Conservation (phyloP, 495 filamentous ascomycete species). For the Hyaloscypha variabilis region DNA sequence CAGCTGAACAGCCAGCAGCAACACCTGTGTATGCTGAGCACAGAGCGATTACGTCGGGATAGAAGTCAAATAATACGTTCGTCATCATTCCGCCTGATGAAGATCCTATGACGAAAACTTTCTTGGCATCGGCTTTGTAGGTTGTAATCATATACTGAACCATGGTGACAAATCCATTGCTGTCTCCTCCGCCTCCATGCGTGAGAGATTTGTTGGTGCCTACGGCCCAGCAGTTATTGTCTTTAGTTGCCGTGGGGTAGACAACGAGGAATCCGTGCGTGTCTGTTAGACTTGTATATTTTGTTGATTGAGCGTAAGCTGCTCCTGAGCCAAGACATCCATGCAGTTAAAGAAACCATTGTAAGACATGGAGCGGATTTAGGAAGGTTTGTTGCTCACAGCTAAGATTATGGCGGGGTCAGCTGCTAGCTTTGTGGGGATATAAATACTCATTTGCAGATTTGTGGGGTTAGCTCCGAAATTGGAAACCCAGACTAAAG, state of each 20-base stretch:
- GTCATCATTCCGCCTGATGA: slow-evolving; percentile 58
- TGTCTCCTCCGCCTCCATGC: slow-evolving; percentile 45
- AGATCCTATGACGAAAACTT: slow-evolving; percentile 48
- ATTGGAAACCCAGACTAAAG: slow-evolving; percentile 8
- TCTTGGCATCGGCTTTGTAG: slow-evolving; percentile 47
- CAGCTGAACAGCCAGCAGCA: slow-evolving; percentile 42
- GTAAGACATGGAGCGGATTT: slow-evolving; percentile 16
- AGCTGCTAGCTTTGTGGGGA: slow-evolving; percentile 37
- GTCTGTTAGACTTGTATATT: slow-evolving; percentile 44
- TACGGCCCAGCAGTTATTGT: slow-evolving; percentile 52
- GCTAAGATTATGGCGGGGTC: slow-evolving; percentile 45
- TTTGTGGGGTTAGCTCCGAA: slow-evolving; percentile 39
- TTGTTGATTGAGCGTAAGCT: slow-evolving; percentile 41
- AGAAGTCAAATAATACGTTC: slow-evolving; percentile 40
- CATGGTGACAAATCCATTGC: slow-evolving; percentile 44
- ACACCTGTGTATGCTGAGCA: slow-evolving; percentile 44
- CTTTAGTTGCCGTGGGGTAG: slow-evolving; percentile 44
- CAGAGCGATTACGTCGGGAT: slow-evolving; percentile 44
- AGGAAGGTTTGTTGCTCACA: slow-evolving; percentile 29
- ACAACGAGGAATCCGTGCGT: slow-evolving; percentile 47
- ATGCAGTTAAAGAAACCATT: slow-evolving; percentile 33
- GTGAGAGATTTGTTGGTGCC: slow-evolving; percentile 41
- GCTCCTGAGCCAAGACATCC: slow-evolving; percentile 45
- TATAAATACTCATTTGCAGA: slow-evolving; percentile 42
- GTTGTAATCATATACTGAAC: slow-evolving; percentile 46